Evolutionary conservation across 352 stramenopile species (phyloP), one percentile per base, ranked within the genome.

Genomic region (Pythium pyrilobum): DNA sequence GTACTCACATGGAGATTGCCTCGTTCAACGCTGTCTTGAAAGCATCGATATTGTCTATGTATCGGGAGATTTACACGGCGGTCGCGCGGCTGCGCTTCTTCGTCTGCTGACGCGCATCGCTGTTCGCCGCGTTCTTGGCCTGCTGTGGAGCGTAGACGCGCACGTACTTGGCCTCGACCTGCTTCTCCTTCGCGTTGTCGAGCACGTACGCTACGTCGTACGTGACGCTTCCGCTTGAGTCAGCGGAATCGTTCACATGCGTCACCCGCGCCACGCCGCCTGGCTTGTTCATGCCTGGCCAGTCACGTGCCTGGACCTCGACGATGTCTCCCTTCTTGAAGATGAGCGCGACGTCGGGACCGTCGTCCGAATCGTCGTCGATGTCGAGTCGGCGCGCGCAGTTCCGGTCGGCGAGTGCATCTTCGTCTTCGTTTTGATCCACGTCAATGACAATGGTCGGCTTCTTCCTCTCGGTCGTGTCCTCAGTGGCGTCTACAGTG

Each of bases 121-220:
- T 44, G 20, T 15, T 43, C 50, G 20, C 34, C 37, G 43, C 11
- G 9, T 36, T 28, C 13, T 29, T 27, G 2, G 44, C 16, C 4
- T 56, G 18, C 5, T 45, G 21, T 3, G 32, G 4, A 1, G 24
- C 21, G 45, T 83, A 85, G 6, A 47, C 59, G 5, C 66, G 72
- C 23, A 90, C 56, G 62, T 77, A 88, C 40, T 70, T 66, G 2
- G 74, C 73, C 42, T 82, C 66, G 11, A 89, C 64, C 13, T 49
- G 65, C 56, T 86, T 88, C 53, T 92, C 81, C 42, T 76, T 81
- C 8, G 56, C 59, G 25, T 52, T 69, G 23, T 64, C 66, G 6
- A 92, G 56, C 28, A 91, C 61, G 42, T 91, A 87, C 21, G 70
- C 62, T 18, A 92, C 64, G 53, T 92, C 78, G 43, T 92, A 91